These are phyloP conservation scores for Saturnispora gosingensis DNA, from an alignment of 805 yeast species.

Conservation along the genomic window DNA sequence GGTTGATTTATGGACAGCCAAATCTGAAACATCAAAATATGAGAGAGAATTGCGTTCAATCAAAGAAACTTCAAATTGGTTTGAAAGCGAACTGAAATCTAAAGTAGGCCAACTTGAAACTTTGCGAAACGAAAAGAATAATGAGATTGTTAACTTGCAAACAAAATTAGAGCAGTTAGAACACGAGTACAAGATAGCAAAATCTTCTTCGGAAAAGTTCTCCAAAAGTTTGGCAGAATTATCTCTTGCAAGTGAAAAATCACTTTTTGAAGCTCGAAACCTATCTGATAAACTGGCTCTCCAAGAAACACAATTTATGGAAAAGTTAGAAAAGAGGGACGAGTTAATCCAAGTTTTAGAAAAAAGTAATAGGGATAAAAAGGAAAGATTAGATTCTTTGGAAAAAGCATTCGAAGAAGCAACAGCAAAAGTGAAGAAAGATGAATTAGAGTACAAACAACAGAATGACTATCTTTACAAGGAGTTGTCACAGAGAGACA, in stretches of 20 bases:
- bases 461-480: slow-evolving; percentile 29
- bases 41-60: slow-evolving; percentile 26
- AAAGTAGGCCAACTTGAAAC: slow-evolving; percentile 22
- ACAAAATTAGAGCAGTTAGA: slow-evolving; percentile 29
- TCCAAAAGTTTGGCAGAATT: slow-evolving; percentile 29
- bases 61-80: slow-evolving; percentile 28
- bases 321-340: slow-evolving; percentile 54
- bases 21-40: slow-evolving; percentile 21
- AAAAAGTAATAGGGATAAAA: slow-evolving; percentile 42
- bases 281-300: slow-evolving; percentile 35
- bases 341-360: slow-evolving; percentile 50
- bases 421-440: slow-evolving; percentile 30
- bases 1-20: slow-evolving; percentile 20
- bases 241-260: slow-evolving; percentile 32
- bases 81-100: slow-evolving; percentile 27
- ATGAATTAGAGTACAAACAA: slow-evolving; percentile 29
- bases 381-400: slow-evolving; percentile 42
- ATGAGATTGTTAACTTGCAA: slow-evolving; percentile 26
- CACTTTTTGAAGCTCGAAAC: slow-evolving; percentile 37
- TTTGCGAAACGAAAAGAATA: slow-evolving; percentile 23
- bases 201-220: slow-evolving; percentile 25
- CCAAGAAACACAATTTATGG: slow-evolving; percentile 41
- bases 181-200: slow-evolving; percentile 24
- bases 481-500: slow-evolving; percentile 29
- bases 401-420: slow-evolving; percentile 39